phyloP scores from a whole-genome alignment of 345 rosid genomes.

The Erodium maritimum region DNA sequence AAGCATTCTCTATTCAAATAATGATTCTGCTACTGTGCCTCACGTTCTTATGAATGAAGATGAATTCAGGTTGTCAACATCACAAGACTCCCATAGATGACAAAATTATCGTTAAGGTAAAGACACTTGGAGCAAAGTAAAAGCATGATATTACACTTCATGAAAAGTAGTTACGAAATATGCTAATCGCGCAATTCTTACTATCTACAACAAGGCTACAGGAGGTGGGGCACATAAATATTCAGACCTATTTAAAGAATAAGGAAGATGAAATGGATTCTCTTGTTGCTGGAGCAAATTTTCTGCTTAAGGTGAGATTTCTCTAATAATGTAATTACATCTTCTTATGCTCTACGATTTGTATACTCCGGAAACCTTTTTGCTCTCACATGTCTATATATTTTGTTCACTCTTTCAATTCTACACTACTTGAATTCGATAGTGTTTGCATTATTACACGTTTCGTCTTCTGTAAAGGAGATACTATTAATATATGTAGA shows the following conservation, averaged over 20 bases:
- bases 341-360: background rate
- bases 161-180: background rate
- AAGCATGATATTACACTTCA: conserved; percentile 5
- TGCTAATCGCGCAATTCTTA: background rate
- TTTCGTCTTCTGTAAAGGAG: too few species aligned
- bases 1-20: background rate
- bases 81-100: conserved; percentile 17
- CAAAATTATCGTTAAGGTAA: conserved; percentile 47
- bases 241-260: conserved; percentile 72
- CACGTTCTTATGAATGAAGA: conserved; percentile 15
- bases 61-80: conserved; percentile 51
- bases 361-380: too few species aligned
- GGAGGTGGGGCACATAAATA: conserved; percentile 97
- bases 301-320: conserved; percentile 70
- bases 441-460: too few species aligned
- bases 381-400: too few species aligned
- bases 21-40: background rate
- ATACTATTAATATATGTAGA: too few species aligned
- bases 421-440: too few species aligned
- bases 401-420: background rate
- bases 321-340: background rate
- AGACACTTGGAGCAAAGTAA: background rate
- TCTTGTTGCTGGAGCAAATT: conserved; percentile 88
- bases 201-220: conserved; percentile 55
- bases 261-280: conserved; percentile 95